Evolutionary conservation across 495 filamentous ascomycete species (phyloP), one percentile per base, ranked within the genome.

Genomic region (Aspergillus ellipticus): DNA sequence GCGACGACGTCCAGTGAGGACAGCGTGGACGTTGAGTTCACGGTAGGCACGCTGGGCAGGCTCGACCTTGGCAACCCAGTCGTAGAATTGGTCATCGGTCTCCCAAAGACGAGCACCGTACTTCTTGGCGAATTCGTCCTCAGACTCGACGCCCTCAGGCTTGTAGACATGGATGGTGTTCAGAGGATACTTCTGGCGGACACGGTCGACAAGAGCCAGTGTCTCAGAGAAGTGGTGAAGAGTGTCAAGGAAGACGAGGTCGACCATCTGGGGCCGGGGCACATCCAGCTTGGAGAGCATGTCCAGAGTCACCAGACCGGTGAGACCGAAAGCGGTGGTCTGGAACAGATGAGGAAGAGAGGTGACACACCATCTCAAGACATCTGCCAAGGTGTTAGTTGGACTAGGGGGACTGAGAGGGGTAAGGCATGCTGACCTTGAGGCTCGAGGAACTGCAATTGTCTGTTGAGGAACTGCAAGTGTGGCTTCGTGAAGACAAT

Each of bases 31-130:
- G 55, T 89, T 83, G 33, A 97, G 80, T 45, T 96, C 89, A 5
- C 83, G 74, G 72, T 97, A 98, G 11, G 94, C 90, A 47, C 94
- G 87, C 74, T 97, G 89, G 49, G 89, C 89, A 13, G 94, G 95
- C 78, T 98, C 94, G 17, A 97, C 94, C 75, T 98, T 98, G 73
- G 92, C 94, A 48, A 92, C 78, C 82, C 88, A 98, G 81, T 98
- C 94, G 74, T 98, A 98, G 39, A 90, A 80, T 63, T 96, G 87
- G 39, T 91, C 80, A 53, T 93, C 88, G 9, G 77, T 82, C 66
- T 96, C 88, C 88, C 92, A 98, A 13, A 98, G 78, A 49, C 82
- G 84, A 66, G 86, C 76, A 66, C 95, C 93, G 66, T 96, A 88
- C 65, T 83, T 85, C 50, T 79, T 72, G 66, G 88, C 86, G 65